Base-by-base conservation (phyloP, 2,329 filamentous ascomycete species). In the Fusarium sp. region DNA sequence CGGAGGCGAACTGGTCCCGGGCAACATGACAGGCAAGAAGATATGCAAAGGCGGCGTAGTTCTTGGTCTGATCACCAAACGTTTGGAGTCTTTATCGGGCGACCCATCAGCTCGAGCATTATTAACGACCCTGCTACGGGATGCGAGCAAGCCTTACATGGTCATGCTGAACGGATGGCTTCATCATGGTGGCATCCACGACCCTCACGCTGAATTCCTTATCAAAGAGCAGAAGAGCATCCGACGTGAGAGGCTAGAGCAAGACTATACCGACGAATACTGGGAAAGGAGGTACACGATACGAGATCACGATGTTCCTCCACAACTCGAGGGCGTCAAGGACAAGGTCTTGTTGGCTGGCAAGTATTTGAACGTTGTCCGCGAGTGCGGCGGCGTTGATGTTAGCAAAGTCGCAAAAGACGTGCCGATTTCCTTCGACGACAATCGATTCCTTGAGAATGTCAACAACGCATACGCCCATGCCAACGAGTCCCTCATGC, bases 251-350 rank as follows among this genome's bases (percentile, higher is more conserved):
- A 86, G 91, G 57, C 80, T 99, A 3, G 93, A 98, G 72, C 90
- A 97, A 73, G 95, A 99, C 75, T 99, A 98, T 72, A 99, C 94
- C 0, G 95, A 99, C 75, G 95, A 99, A 72, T 99, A 99, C 76
- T 99, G 95, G 95, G 95, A 99, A 75, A 92, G 96, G 72, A 86
- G 95, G 63, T 99, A 99, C 74, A 98, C 95, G 5, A 90, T 99
- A 62, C 89, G 95, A 57, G 92, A 97, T 60, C 88, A 92, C 44
- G 91, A 97, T 58, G 89, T 98, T 1, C 95, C 95, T 4, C 93
- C 94, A 8, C 95, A 99, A 73, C 85, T 99, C 5, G 91, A 95
- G 73, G 88, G 86, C 26, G 90, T 98, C 67, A 95, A 95, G 74
- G 93, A 96, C 68, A 97, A 97, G 76, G 94, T 98, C 2, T 82